phyloP scores from a whole-genome alignment of 148 eudicot species.

The Tetragonia tetragonoides region DNA sequence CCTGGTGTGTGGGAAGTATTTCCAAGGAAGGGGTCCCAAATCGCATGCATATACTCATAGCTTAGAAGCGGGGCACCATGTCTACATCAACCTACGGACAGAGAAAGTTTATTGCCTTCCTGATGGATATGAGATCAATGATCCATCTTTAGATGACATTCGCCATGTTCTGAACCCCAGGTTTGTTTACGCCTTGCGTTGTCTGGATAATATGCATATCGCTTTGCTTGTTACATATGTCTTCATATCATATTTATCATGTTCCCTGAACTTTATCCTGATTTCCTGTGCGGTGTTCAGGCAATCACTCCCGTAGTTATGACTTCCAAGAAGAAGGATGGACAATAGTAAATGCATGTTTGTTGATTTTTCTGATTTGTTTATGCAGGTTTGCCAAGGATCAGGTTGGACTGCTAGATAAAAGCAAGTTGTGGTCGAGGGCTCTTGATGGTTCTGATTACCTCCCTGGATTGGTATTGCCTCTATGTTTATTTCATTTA shows the following conservation, averaged over 20 bases:
- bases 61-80: slow-evolving; percentile 94
- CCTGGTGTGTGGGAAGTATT: slow-evolving; percentile 93
- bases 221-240: neutral
- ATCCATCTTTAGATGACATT: slow-evolving; percentile 86
- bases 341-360: neutral
- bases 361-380: slow-evolving; percentile 5
- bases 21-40: slow-evolving; percentile 86
- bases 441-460: slow-evolving; percentile 99
- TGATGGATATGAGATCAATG: slow-evolving; percentile 92
- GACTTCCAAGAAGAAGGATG: neutral
- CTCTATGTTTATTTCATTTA: neutral
- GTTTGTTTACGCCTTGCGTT: slow-evolving; percentile 31
- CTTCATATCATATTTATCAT: neutral
- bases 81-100: slow-evolving; percentile 76
- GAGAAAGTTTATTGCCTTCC: slow-evolving; percentile 97
- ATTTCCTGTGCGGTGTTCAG: neutral
- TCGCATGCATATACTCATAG: slow-evolving; percentile 95
- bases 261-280: neutral
- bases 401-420: slow-evolving; percentile 74
- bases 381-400: slow-evolving; percentile 50
- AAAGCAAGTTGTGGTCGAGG: slow-evolving; percentile 81
- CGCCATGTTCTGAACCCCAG: slow-evolving; percentile 92
- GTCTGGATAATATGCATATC: neutral
- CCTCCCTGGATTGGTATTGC: slow-evolving; percentile 91
- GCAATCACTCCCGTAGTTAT: neutral